Evolutionary conservation across 345 rosid genomes (phyloP).

Genomic region (Lepidium sativum): DNA sequence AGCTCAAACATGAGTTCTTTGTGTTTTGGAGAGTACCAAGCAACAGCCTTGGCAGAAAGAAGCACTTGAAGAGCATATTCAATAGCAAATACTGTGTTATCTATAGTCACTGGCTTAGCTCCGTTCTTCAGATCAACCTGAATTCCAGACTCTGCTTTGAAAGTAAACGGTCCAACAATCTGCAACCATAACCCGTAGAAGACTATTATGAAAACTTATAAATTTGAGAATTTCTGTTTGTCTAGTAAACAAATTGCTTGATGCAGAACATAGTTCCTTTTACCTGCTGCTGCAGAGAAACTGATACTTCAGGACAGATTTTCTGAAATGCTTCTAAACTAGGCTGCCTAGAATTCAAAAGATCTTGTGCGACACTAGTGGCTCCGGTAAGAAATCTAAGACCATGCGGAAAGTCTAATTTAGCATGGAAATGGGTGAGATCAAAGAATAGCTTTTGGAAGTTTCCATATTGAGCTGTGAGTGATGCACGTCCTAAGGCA

Average conservation of each 20-base stretch:
- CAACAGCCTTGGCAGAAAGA: conserved; percentile 82
- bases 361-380: conserved; percentile 47
- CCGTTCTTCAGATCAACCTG: conserved; percentile 44
- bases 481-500: conserved; percentile 58
- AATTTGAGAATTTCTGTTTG: neutral
- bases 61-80: conserved; percentile 89
- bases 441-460: conserved; percentile 69
- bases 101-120: conserved; percentile 32
- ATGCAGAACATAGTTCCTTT: neutral
- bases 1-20: conserved; percentile 85
- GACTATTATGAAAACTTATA: conserved; percentile 2
- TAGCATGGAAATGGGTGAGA: conserved; percentile 66
- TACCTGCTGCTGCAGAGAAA: conserved; percentile 97
- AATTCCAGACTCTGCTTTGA: conserved; percentile 71
- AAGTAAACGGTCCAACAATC: conserved; percentile 90
- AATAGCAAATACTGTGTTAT: conserved; percentile 64
- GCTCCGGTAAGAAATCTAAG: conserved; percentile 57
- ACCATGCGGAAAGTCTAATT: conserved; percentile 75
- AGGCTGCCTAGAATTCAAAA: conserved; percentile 55
- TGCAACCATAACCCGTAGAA: conserved; percentile 28
- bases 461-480: conserved; percentile 82
- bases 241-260: neutral
- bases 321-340: conserved; percentile 43
- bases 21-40: conserved; percentile 86
- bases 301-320: conserved; percentile 49